Evolutionary conservation across 441 rosid genomes (phyloP), one percentile per base, ranked within the genome.

Genomic region (Pelargonium exstipulatum): DNA sequence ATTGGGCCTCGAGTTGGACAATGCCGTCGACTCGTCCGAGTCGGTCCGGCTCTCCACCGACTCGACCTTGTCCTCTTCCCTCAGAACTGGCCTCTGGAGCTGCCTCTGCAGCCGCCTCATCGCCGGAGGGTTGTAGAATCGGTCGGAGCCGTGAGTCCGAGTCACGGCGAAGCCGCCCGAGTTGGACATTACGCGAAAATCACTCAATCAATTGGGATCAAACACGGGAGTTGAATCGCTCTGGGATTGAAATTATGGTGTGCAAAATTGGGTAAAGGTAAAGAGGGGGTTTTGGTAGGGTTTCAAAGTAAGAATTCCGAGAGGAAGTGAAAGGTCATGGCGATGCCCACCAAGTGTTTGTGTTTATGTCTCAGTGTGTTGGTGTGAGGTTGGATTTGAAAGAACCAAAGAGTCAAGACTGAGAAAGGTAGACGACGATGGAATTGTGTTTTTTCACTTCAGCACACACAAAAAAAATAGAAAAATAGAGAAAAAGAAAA

Each of bases 71-170:
- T 69, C 60, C 71, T 76, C 81, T 64, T 68, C 35, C 70, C 17
- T 62, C 65, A 53, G 71, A 68, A 46, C 74, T 16, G 49, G 74
- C 45, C 65, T 70, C 17, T 53, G 65, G 37, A 66, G 69, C 76
- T 37, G 73, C 64, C 71, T 78, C 48, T 65, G 81, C 6, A 75
- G 87, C 66, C 80, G 71, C 69, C 79, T 74, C 61, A 73, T 70
- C 8, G 78, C 70, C 18, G 82, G 84, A 32, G 82, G 80, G 69
- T 78, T 68, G 76, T 78, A 81, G 80, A 80, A 81, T 3, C 83
- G 79, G 73, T 76, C 75, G 4, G 71, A 76, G 8, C 79, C 53
- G 67, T 66, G 79, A 12, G 78, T 65, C 53, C 87, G 77, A 48
- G 79, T 72, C 61, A 77, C 63, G 37, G 82, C 77, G 74, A 46